These are phyloP conservation scores for Trichothecium sympodiale DNA, from an alignment of 2,329 filamentous ascomycete species.

Conservation along the genomic window DNA sequence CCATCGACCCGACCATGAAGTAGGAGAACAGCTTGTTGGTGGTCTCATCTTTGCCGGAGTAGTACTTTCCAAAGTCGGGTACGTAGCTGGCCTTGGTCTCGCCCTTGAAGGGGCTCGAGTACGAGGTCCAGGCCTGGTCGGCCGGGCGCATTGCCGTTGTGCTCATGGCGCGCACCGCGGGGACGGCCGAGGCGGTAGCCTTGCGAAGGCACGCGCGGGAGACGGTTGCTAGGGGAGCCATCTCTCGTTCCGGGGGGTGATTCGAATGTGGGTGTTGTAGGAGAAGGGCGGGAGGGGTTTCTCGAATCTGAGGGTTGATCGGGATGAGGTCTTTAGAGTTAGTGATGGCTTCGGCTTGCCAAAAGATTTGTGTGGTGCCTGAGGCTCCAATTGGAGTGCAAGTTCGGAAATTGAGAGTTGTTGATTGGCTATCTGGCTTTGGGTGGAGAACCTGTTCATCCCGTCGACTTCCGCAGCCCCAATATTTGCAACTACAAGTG, in stretches of 20 bases:
- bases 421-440: slow-evolving; percentile 29
- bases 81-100: slow-evolving; percentile 54
- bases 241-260: slow-evolving; percentile 27
- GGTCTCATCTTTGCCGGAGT: slow-evolving; percentile 54
- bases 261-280: slow-evolving; percentile 9
- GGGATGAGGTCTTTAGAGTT: slow-evolving; percentile 37
- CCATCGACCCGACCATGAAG: slow-evolving; percentile 97
- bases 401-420: slow-evolving; percentile 34
- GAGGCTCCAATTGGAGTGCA: slow-evolving; percentile 21
- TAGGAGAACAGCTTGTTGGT: slow-evolving; percentile 86
- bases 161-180: slow-evolving; percentile 43
- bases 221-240: slow-evolving; percentile 59
- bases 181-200: slow-evolving; percentile 30
- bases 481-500: slow-evolving; percentile 6
- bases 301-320: slow-evolving; percentile 14
- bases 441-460: slow-evolving; percentile 10
- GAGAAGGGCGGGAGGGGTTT: slow-evolving; percentile 13
- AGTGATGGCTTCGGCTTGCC: slow-evolving; percentile 26
- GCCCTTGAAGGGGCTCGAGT: slow-evolving; percentile 55
- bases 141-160: slow-evolving; percentile 38
- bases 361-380: slow-evolving; percentile 33
- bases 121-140: slow-evolving; percentile 36
- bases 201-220: slow-evolving; percentile 59
- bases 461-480: slow-evolving; percentile 18
- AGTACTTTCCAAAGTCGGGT: slow-evolving; percentile 84